phyloP scores from a whole-genome alignment of 306 rosid genomes.

The Luffa acutangula region DNA sequence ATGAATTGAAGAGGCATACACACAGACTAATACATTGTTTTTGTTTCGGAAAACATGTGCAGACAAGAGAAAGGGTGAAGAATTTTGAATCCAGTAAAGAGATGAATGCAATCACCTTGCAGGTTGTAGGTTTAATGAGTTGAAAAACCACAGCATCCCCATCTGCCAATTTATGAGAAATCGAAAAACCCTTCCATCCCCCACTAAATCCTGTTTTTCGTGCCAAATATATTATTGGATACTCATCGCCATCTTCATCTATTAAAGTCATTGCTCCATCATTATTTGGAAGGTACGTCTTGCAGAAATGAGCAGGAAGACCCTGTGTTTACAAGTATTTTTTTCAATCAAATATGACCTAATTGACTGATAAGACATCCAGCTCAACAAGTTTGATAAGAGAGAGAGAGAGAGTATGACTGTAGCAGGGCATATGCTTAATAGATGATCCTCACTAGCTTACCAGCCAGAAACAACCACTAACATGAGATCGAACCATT shows the following conservation, averaged over 20 bases:
- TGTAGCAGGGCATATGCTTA: neutral
- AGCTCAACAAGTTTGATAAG: neutral
- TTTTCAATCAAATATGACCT: conserved; percentile 3
- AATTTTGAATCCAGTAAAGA: conserved; percentile 3
- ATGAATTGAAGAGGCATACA: neutral
- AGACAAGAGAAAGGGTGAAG: neutral
- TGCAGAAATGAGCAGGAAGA: conserved; percentile 46
- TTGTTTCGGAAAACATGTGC: neutral
- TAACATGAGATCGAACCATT: conserved; percentile 76
- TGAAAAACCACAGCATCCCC: conserved; percentile 80
- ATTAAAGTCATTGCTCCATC: conserved; percentile 35
- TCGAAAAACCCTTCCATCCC: conserved; percentile 73
- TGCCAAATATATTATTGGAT: conserved; percentile 37
- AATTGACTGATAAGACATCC: neutral
- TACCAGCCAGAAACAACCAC: conserved; percentile 95
- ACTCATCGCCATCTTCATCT: conserved; percentile 55
- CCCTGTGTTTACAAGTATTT: conserved; percentile 32
- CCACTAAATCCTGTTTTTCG: conserved; percentile 58
- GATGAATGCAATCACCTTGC: conserved; percentile 52
- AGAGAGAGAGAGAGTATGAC: neutral
- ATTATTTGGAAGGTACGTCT: conserved; percentile 32
- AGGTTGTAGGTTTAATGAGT: conserved; percentile 33
- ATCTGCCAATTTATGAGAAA: conserved; percentile 61
- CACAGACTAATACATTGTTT: neutral
- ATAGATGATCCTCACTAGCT: neutral